Evolutionary conservation across 163 green algal species (phyloP).

Genomic region (Coccomyxa subellipsoidea): DNA sequence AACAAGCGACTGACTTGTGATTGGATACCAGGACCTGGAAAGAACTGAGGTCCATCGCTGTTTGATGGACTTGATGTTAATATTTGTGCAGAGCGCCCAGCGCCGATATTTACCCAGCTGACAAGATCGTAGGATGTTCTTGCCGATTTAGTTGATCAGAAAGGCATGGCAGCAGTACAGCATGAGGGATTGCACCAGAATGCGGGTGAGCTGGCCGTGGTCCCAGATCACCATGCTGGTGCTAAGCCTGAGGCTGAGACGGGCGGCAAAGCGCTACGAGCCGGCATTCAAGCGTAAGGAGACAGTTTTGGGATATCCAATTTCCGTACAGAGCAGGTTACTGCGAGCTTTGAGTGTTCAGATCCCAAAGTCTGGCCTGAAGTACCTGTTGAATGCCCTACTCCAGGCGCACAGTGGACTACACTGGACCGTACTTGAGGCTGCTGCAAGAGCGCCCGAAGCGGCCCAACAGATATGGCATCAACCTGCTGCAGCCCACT

Average conservation of each 20-base stretch:
- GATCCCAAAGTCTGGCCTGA: not conserved
- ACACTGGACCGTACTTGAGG: conserved; percentile 8
- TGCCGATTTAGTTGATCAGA: too few relatives aligned
- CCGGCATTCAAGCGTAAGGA: not conserved
- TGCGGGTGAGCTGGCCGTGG: not conserved
- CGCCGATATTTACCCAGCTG: too few relatives aligned
- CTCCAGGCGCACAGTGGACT: conserved; percentile 11
- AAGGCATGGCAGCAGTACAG: not conserved
- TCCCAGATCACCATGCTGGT: not conserved
- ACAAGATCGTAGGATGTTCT: too few relatives aligned
- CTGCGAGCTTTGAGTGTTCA: not conserved
- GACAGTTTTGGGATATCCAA: not conserved
- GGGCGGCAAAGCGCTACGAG: not conserved
- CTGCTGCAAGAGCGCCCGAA: not conserved
- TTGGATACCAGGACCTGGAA: too few relatives aligned
- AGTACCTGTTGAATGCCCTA: not conserved
- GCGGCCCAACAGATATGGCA: not conserved
- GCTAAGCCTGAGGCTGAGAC: not conserved
- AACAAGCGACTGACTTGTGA: too few relatives aligned
- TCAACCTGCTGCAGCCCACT: not conserved
- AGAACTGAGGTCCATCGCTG: too few relatives aligned
- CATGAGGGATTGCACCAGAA: not conserved
- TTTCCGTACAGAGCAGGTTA: not conserved
- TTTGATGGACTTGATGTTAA: too few relatives aligned
- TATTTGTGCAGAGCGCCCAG: too few relatives aligned